Evolutionary conservation across 2,329 filamentous ascomycete species (phyloP).

Genomic region (Cordyceps tenuipes): DNA sequence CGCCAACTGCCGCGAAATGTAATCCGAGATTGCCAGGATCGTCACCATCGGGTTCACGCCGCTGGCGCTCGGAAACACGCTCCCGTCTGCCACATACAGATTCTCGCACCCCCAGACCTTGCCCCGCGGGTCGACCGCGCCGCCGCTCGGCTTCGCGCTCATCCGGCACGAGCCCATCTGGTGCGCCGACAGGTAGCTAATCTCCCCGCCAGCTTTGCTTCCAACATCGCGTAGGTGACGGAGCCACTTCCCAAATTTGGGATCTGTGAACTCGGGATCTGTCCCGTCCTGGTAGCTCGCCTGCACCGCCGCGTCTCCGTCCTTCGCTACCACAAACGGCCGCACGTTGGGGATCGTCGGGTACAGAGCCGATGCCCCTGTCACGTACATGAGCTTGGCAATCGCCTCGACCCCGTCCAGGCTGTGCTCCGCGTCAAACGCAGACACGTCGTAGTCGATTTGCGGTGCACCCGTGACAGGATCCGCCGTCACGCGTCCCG

Average conservation of each 20-base stretch:
- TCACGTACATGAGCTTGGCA: conserved; percentile 68
- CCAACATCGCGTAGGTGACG: conserved; percentile 37
- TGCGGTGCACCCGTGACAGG: conserved; percentile 54
- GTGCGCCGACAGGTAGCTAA: conserved; percentile 61
- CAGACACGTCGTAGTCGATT: conserved; percentile 62
- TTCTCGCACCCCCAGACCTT: conserved; percentile 57
- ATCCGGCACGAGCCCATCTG: conserved; percentile 76
- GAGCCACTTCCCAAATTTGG: conserved; percentile 55
- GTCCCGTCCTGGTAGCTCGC: conserved; percentile 15
- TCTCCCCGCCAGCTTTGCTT: conserved; percentile 38
- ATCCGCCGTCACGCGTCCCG: conserved; percentile 67
- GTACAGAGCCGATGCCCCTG: conserved; percentile 74
- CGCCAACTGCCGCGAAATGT: conserved; percentile 51
- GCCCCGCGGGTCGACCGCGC: conserved; percentile 51
- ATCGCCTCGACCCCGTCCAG: conserved; percentile 63
- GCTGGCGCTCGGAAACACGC: conserved; percentile 66
- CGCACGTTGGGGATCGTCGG: conserved; percentile 52
- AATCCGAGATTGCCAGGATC: conserved; percentile 61
- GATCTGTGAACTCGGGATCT: conserved; percentile 45
- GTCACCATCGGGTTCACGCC: conserved; percentile 81
- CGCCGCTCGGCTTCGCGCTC: conserved; percentile 43
- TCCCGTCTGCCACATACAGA: conserved; percentile 65
- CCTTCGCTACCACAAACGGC: conserved; percentile 45
- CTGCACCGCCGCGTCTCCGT: conserved; percentile 15
- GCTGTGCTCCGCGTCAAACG: conserved; percentile 63